Conservation (phyloP, 2,329 filamentous ascomycete species). For the Colletotrichum theobromicola region DNA sequence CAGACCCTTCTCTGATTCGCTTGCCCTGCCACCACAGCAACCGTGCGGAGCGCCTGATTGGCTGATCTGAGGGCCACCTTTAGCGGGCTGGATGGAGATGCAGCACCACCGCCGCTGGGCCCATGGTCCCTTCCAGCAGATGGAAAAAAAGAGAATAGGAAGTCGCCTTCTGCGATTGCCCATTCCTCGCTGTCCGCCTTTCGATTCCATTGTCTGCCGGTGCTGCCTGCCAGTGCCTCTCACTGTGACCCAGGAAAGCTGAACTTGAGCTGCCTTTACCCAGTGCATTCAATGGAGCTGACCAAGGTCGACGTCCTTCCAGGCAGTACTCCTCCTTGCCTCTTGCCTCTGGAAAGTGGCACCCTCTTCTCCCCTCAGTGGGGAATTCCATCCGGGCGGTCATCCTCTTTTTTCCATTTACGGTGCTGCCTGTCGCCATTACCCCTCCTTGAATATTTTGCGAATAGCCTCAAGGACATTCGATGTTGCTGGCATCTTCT, state of each 20-base stretch:
- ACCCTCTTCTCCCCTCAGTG: background rate
- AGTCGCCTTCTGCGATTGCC: background rate
- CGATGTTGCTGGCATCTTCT: background rate
- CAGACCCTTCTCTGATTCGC: conserved; percentile 26
- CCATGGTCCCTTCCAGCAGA: background rate
- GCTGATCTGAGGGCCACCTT: background rate
- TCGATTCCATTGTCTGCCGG: too few species aligned
- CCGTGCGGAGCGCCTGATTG: conserved; percentile 23
- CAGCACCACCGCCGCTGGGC: background rate
- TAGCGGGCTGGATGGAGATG: conserved; percentile 10
- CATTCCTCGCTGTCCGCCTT: background rate
- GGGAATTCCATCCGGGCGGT: background rate
- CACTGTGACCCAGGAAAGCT: background rate
- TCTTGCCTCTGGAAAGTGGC: background rate
- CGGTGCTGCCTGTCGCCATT: background rate
- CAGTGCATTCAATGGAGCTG: background rate
- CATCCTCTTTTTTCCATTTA: background rate
- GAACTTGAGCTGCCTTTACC: background rate
- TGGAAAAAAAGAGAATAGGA: conserved; percentile 7
- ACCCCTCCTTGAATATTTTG: background rate
- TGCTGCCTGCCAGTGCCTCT: background rate
- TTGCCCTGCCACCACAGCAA: conserved; percentile 28
- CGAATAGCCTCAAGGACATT: background rate
- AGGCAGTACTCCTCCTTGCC: background rate
- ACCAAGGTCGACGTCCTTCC: background rate